phyloP scores from a whole-genome alignment of 208 protist species.

The Wallacemonas sp. region DNA sequence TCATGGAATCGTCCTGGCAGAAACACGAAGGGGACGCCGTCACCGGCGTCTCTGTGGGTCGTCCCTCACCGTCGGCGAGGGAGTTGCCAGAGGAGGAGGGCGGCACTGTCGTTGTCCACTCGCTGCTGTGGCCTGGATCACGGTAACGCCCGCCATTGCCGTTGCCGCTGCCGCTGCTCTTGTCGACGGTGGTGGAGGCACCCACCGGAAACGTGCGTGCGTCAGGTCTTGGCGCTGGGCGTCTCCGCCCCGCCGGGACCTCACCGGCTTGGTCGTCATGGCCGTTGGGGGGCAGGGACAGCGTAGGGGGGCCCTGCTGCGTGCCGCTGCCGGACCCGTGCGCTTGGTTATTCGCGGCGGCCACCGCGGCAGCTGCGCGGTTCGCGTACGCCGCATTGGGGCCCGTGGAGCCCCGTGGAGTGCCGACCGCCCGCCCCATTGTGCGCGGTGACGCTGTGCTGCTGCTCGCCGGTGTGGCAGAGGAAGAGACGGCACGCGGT shows the following conservation, averaged over 20 bases:
- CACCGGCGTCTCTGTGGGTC: too few species aligned
- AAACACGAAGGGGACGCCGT: too few species aligned
- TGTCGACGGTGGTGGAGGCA: neutral
- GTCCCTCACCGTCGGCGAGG: neutral
- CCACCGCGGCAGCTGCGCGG: neutral
- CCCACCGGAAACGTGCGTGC: neutral
- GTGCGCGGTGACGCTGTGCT: neutral
- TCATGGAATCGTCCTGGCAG: too few species aligned
- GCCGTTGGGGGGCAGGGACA: neutral
- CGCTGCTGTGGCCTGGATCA: too few species aligned
- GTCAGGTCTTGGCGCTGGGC: too few species aligned
- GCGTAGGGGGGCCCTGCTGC: neutral
- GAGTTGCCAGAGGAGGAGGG: neutral
- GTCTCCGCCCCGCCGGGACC: neutral
- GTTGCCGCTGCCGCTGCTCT: neutral
- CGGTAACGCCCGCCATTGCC: neutral
- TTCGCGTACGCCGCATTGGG: neutral
- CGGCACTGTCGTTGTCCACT: too few species aligned
- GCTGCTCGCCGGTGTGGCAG: neutral
- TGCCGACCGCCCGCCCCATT: neutral
- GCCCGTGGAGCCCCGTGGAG: neutral
- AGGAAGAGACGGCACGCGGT: neutral
- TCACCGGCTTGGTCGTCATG: conserved; percentile 7
- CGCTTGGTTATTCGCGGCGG: conserved; percentile 10
- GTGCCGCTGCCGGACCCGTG: neutral